Evolutionary conservation across 2,329 filamentous ascomycete species (phyloP), one percentile per base, ranked within the genome.

Genomic region (Aspergillus spinulosporus): DNA sequence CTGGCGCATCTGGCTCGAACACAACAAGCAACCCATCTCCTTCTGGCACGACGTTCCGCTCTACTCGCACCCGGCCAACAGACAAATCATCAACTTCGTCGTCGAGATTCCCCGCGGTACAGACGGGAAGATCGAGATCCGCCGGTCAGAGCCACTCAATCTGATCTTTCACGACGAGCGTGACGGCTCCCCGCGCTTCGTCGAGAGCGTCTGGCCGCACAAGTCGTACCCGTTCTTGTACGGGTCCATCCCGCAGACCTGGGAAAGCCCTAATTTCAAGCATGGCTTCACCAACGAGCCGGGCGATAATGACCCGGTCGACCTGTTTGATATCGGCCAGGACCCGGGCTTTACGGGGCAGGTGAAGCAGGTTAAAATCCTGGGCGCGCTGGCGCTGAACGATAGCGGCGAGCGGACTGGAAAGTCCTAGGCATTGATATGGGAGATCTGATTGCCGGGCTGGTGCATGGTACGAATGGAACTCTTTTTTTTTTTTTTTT

Each of bases 1-100:
- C 14, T 52, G 49, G 49, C 49, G 49, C 31, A 15, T 52, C 39
- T 52, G 49, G 49, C 49, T 52, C 21, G 50, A 52, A 26, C 14
- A 29, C 5, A 44, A 52, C 32, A 21, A 21, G 21, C 9, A 45
- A 4, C 40, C 50, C 6, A 52, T 52, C 40, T 52, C 50, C 42
- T 46, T 46, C 50, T 52, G 50, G 50, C 50, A 52, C 42, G 50
- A 52, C 12, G 32, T 52, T 21, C 50, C 50, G 6, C 40, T 52
- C 21, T 46, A 46, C 6, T 32, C 50, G 7, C 14, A 52, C 7
- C n/a, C n/a, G 4, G 4, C 3, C 8, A 21, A 39, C 42, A 52
- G 39, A 14, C 50, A 46, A 37, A 40, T 39, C 15, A n/a, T 46
- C 32, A 52, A 52, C 12, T 52, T 52, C 14, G 39, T 52, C 34